phyloP scores from a whole-genome alignment of 176 grass and related monocot genomes.

The Bonia amplexicaulis region DNA sequence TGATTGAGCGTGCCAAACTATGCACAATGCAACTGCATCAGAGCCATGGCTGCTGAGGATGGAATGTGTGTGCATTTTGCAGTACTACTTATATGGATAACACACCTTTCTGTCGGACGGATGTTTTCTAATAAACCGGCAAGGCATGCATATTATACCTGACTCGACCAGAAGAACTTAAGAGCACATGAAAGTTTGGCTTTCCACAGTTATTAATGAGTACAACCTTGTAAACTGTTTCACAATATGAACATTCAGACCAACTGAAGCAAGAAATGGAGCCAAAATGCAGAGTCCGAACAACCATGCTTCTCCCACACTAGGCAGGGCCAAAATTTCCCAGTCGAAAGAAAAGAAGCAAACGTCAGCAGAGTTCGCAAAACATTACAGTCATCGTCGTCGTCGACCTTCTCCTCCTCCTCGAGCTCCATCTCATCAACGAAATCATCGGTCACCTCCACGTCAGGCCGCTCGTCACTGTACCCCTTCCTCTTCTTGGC shows the following conservation, averaged over 20 bases:
- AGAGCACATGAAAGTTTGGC: not conserved
- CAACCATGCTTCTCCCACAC: not conserved
- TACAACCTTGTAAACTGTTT: not conserved
- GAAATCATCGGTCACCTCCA: not conserved
- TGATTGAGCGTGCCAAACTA: not conserved
- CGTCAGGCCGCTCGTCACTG: constrained; percentile 9
- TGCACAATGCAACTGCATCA: not conserved
- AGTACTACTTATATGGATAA: not conserved
- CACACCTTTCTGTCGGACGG: not conserved
- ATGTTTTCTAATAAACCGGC: not conserved
- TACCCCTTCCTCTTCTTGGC: constrained; percentile 38
- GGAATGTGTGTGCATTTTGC: not conserved
- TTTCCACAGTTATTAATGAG: not conserved
- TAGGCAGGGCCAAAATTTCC: not conserved
- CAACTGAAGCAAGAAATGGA: not conserved
- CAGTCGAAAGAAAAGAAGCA: not conserved
- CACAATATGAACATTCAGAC: not conserved
- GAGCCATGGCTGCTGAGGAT: not conserved
- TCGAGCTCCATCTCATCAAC: constrained; percentile 17
- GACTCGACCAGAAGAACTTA: not conserved
- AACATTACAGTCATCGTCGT: not conserved
- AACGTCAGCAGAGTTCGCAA: not conserved
- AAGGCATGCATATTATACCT: not conserved
- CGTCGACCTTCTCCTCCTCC: constrained; percentile 1
- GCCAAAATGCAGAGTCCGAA: not conserved